phyloP scores from a whole-genome alignment of 2,329 filamentous ascomycete genomes.

The Blastomyces parvus region DNA sequence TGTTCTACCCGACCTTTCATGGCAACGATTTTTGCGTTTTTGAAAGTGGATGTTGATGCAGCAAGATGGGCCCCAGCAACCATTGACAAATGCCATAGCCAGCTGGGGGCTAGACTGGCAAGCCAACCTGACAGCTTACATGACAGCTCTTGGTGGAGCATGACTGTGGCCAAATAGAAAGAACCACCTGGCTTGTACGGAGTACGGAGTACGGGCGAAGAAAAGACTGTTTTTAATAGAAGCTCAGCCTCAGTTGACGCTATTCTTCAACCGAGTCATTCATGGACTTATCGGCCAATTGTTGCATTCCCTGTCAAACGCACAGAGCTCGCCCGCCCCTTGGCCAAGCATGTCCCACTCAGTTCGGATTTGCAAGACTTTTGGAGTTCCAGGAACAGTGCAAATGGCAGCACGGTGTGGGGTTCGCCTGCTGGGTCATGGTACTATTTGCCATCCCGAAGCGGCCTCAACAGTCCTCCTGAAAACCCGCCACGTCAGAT shows the following conservation, averaged over 20 bases:
- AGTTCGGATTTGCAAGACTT: not conserved
- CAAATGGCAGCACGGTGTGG: not conserved
- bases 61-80: not conserved
- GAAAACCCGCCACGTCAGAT: no score
- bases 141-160: slow-evolving; percentile 6
- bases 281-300: not conserved
- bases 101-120: not conserved
- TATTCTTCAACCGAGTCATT: not conserved
- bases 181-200: not conserved
- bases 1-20: not conserved
- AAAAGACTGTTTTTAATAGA: not conserved
- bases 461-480: not conserved
- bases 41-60: not conserved
- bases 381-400: not conserved
- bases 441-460: not conserved
- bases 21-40: not conserved
- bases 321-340: not conserved
- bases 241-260: not conserved
- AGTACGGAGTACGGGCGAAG: no score
- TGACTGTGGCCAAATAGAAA: slow-evolving; percentile 4
- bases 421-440: not conserved
- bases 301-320: not conserved
- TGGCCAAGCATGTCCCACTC: not conserved
- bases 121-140: slow-evolving; percentile 2
- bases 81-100: not conserved